phyloP scores from a whole-genome alignment of 1,284 basidiomycete genomes.

The Malassezia japonica region DNA sequence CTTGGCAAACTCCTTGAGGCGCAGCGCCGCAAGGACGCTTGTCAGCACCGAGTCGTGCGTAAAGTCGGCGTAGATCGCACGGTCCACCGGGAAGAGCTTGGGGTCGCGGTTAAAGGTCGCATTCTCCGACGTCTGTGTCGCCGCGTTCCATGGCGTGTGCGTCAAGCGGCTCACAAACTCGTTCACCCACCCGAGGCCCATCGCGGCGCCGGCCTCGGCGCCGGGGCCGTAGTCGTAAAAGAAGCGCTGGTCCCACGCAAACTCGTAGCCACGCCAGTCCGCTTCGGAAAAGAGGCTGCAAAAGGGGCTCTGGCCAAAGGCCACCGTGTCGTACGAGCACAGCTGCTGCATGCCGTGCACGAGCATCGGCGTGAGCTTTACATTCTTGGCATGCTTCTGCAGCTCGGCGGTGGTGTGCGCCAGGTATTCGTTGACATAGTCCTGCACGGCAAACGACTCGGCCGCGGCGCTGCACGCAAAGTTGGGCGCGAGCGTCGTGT shows the following conservation, averaged over 20 bases:
- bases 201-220: conserved; percentile 64
- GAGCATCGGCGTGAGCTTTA: conserved; percentile 21
- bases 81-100: conserved; percentile 35
- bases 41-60: conserved; percentile 43
- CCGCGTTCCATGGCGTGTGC: conserved; percentile 18
- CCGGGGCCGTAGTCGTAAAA: conserved; percentile 66
- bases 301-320: conserved; percentile 78
- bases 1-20: conserved; percentile 23
- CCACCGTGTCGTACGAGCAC: conserved; percentile 58
- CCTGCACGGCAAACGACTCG: conserved; percentile 4
- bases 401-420: conserved; percentile 32
- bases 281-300: conserved; percentile 78
- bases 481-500: conserved; percentile 43
- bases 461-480: conserved; percentile 28
- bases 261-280: conserved; percentile 81
- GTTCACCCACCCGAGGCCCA: conserved; percentile 69
- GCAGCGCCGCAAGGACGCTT: conserved; percentile 32
- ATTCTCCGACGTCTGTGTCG: conserved; percentile 39
- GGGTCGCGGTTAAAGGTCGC: conserved; percentile 30
- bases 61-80: conserved; percentile 42
- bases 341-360: conserved; percentile 40
- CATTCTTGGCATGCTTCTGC: conserved; percentile 23
- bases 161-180: conserved; percentile 41
- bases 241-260: conserved; percentile 52
- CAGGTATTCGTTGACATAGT: conserved; percentile 40